A percentile compares a stretch with the other conserved stretches of the same genome.
These are phyloP conservation scores for Saturnispora zaruensis DNA, from an alignment of 805 yeast species.

Conservation along the genomic window DNA sequence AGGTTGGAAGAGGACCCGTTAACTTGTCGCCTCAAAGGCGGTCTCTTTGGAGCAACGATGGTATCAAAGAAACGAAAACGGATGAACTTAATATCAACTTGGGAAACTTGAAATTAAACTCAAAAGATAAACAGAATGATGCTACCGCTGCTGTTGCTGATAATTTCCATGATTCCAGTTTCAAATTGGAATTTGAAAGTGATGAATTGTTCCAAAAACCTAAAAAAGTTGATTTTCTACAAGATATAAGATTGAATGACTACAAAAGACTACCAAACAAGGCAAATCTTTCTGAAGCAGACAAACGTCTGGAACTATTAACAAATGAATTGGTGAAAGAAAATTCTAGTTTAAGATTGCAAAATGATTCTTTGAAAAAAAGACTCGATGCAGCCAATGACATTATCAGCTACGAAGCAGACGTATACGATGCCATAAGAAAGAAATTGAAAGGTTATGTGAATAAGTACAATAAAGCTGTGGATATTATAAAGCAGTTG, in stretches of 20 bases:
- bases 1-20: conserved; percentile 19
- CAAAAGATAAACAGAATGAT: not conserved
- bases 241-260: conserved; percentile 1
- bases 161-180: not conserved
- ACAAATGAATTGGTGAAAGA: conserved; percentile 3
- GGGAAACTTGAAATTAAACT: conserved; percentile 14
- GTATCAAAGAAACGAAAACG: conserved; percentile 23
- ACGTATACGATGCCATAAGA: conserved; percentile 10
- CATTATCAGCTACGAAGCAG: conserved; percentile 18
- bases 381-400: conserved; percentile 20
- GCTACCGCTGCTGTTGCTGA: not conserved
- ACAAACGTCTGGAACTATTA: conserved; percentile 11
- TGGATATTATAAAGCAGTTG: not conserved
- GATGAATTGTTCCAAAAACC: not conserved
- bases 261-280: conserved; percentile 5
- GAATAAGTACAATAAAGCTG: conserved; percentile 7
- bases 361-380: conserved; percentile 1
- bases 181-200: conserved; percentile 3
- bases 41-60: conserved; percentile 9
- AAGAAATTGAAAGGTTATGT: conserved; percentile 14
- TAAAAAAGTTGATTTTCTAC: conserved; percentile 3
- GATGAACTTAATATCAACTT: conserved; percentile 16
- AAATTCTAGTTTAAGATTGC: conserved; percentile 1
- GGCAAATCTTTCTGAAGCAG: conserved; percentile 9
- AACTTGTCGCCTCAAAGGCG: conserved; percentile 8